A percentile compares a stretch with the other conserved stretches of the same genome.
These are phyloP conservation scores for Phialocephala sp. DNA, from an alignment of 2,329 filamentous ascomycete species.

Conservation along the genomic window DNA sequence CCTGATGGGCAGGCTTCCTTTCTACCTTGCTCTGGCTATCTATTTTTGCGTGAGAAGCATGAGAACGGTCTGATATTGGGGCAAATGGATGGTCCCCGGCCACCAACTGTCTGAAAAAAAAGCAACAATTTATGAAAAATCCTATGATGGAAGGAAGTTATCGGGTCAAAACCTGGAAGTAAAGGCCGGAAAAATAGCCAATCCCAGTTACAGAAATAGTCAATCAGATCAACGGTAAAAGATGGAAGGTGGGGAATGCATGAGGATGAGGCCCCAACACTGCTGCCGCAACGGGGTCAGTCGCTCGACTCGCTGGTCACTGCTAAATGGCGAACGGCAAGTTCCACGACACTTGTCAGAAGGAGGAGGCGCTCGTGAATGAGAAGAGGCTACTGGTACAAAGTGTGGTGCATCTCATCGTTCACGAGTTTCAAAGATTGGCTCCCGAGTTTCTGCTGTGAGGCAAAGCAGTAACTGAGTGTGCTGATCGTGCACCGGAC, in stretches of 20 bases:
- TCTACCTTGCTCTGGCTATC: not conserved
- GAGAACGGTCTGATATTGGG: not conserved
- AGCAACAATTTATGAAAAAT: constrained; percentile 4
- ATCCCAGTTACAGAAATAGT: constrained; percentile 8
- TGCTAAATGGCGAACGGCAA: not conserved
- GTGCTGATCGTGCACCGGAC: constrained; percentile 20
- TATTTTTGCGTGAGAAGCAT: not conserved
- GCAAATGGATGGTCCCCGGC: not conserved
- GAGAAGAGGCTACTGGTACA: not conserved
- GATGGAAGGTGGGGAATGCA: constrained; percentile 10
- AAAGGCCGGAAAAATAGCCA: constrained; percentile 3
- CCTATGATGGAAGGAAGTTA: not conserved
- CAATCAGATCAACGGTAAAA: constrained; percentile 11
- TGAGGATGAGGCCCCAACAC: not conserved
- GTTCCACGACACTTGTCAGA: not conserved
- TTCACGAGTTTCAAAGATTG: constrained; percentile 5
- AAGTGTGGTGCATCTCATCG: constrained; percentile 6
- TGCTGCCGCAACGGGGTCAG: not conserved
- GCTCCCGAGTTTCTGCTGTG: constrained; percentile 16
- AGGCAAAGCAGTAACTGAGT: constrained; percentile 3
- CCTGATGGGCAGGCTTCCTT: not conserved
- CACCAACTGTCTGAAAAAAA: not conserved
- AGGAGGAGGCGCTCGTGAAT: not conserved
- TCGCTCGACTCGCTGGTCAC: not conserved
- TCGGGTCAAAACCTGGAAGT: not conserved